Conservation (phyloP, 108 stramenopile genomes). For the Cyclotella atomus region DNA sequence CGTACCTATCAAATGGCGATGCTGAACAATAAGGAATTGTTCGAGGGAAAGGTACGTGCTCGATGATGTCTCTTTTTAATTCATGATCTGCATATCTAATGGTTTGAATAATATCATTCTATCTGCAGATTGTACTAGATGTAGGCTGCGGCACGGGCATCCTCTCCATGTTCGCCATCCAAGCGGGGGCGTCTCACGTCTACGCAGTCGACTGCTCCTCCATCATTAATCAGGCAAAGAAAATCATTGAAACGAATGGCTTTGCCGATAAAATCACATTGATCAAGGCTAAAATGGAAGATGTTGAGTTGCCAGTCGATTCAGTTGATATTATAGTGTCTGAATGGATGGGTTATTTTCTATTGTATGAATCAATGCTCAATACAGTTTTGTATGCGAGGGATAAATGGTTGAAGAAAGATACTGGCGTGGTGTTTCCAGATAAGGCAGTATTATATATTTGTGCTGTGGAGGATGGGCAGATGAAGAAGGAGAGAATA, state of each 20-base stretch:
- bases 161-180: constrained; percentile 89
- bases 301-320: constrained; percentile 81
- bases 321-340: constrained; percentile 96
- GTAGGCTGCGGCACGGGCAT: constrained; percentile 96
- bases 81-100: too few relatives aligned
- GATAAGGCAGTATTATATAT: constrained; percentile 94
- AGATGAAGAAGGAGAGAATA: constrained; percentile 71
- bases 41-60: constrained; percentile 71
- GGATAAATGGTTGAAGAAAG: constrained; percentile 86
- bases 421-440: constrained; percentile 86
- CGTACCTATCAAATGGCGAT: constrained; percentile 89
- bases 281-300: constrained; percentile 92
- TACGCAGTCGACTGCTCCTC: constrained; percentile 93
- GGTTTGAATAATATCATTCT: too few relatives aligned
- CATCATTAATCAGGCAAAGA: constrained; percentile 82
- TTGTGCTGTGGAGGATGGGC: constrained; percentile 88
- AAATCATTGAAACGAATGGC: constrained; percentile 86
- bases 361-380: constrained; percentile 98
- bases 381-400: constrained; percentile 93
- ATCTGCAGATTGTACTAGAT: constrained; percentile 93
- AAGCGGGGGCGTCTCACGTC: constrained; percentile 94
- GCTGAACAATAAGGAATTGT: constrained; percentile 78
- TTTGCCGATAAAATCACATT: constrained; percentile 83
- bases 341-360: constrained; percentile 99
- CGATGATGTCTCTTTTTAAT: too few relatives aligned